phyloP scores from a whole-genome alignment of 352 stramenopile species.

The Phytophthora chlamydospora region DNA sequence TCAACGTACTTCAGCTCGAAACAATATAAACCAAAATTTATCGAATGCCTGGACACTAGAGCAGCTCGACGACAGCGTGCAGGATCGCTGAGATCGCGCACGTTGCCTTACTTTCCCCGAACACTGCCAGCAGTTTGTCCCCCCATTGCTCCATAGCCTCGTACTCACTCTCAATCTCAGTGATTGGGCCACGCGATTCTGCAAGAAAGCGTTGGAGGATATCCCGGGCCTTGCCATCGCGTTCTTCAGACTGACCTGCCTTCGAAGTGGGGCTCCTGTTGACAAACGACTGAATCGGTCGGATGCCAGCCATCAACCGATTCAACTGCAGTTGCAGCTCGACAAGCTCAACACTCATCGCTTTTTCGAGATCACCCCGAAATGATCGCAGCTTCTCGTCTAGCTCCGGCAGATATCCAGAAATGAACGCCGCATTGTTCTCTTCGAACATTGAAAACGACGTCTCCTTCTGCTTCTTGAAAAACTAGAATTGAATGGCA shows the following conservation, averaged over 20 bases:
- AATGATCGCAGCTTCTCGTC: conserved; percentile 70
- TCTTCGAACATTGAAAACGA: conserved; percentile 45
- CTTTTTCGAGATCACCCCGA: conserved; percentile 60
- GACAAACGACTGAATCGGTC: conserved; percentile 54
- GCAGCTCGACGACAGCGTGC: conserved; percentile 40
- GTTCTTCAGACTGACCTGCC: conserved; percentile 31
- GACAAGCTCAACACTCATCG: conserved; percentile 55
- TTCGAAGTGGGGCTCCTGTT: conserved; percentile 32
- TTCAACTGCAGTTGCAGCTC: conserved; percentile 75
- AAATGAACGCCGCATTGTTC: conserved; percentile 40
- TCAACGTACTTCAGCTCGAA: conserved; percentile 8
- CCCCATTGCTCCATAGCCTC: conserved; percentile 66
- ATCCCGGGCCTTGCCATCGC: conserved; percentile 46
- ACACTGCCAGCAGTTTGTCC: conserved; percentile 66
- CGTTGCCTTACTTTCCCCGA: conserved; percentile 72
- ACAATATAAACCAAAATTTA: conserved; percentile 27
- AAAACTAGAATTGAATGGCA: conserved; percentile 44
- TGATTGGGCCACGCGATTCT: conserved; percentile 40
- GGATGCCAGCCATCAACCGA: conserved; percentile 52
- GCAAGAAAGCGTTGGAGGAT: conserved; percentile 58
- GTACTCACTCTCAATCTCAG: conserved; percentile 65
- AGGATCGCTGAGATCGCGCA: conserved; percentile 65
- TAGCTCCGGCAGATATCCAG: conserved; percentile 37
- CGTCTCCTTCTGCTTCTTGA: conserved; percentile 37
- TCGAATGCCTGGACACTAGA: conserved; percentile 27